phyloP scores from a whole-genome alignment of 148 eudicot genomes.

The Arbutus unedo region DNA sequence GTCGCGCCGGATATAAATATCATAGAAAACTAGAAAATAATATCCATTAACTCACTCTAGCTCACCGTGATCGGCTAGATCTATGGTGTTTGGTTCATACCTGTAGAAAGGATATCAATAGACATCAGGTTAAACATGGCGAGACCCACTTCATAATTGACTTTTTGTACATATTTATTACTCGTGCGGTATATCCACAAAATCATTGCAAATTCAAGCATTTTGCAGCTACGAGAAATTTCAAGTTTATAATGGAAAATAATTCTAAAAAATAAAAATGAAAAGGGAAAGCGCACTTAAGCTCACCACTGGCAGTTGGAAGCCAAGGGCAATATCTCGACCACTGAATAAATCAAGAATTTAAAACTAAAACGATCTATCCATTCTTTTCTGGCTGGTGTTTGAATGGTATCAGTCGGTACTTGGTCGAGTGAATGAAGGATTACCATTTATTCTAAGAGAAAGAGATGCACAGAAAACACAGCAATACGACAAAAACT shows the following conservation, averaged over 20 bases:
- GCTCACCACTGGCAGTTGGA: slow-evolving; percentile 1
- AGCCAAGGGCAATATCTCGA: neutral
- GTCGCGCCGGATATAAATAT: neutral
- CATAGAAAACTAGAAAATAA: neutral
- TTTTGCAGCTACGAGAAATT: neutral
- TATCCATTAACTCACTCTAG: slow-evolving; percentile 62
- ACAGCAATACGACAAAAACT: neutral
- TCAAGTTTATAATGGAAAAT: neutral
- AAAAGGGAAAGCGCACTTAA: neutral
- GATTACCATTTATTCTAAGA: too few relatives aligned
- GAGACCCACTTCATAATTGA: neutral
- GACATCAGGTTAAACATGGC: slow-evolving; percentile 12
- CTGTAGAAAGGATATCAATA: slow-evolving; percentile 38
- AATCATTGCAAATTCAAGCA: neutral
- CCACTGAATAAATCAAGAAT: neutral
- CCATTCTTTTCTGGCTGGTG: neutral
- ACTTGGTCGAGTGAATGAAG: neutral
- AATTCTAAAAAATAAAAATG: neutral
- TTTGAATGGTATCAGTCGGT: neutral
- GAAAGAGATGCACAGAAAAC: neutral
- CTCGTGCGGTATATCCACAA: neutral
- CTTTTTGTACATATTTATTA: neutral
- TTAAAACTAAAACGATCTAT: neutral
- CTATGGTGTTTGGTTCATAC: slow-evolving; percentile 94
- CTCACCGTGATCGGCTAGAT: slow-evolving; percentile 80